Conservation (phyloP, 768 basidiomycete species). For the Pisolithus tinctorius region DNA sequence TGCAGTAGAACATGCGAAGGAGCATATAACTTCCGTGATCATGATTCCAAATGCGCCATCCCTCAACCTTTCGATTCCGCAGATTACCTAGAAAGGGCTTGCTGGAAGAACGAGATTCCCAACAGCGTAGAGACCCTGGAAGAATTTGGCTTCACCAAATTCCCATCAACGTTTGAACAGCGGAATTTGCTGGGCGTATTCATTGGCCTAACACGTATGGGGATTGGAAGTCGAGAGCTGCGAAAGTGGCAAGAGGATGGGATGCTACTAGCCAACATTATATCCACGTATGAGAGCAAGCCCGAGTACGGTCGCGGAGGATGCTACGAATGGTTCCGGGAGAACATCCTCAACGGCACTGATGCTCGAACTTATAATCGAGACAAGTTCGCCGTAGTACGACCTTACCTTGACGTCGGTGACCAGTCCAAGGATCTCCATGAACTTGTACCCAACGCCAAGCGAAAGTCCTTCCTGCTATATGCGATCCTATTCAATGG, state of each 20-base stretch:
- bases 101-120: constrained; percentile 14
- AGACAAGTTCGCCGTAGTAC: background rate
- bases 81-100: background rate
- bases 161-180: constrained; percentile 6
- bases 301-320: constrained; percentile 16
- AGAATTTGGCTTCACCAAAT: constrained; percentile 30
- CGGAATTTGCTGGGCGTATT: constrained; percentile 25
- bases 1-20: background rate
- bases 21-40: background rate
- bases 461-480: background rate
- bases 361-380: no score
- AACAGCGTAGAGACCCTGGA: constrained; percentile 21
- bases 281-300: constrained; percentile 14
- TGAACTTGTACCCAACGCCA: background rate
- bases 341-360: constrained; percentile 28
- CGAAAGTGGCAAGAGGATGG: constrained; percentile 26
- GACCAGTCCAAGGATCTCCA: background rate
- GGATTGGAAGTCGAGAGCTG: constrained; percentile 16
- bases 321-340: constrained; percentile 29
- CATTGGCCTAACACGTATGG: constrained; percentile 17
- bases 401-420: background rate
- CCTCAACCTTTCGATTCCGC: background rate
- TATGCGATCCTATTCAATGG: background rate
- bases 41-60: background rate
- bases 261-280: constrained; percentile 26